Conservation (phyloP, 2,329 filamentous ascomycete species). For the Paecilomyces dactylethromorphus region DNA sequence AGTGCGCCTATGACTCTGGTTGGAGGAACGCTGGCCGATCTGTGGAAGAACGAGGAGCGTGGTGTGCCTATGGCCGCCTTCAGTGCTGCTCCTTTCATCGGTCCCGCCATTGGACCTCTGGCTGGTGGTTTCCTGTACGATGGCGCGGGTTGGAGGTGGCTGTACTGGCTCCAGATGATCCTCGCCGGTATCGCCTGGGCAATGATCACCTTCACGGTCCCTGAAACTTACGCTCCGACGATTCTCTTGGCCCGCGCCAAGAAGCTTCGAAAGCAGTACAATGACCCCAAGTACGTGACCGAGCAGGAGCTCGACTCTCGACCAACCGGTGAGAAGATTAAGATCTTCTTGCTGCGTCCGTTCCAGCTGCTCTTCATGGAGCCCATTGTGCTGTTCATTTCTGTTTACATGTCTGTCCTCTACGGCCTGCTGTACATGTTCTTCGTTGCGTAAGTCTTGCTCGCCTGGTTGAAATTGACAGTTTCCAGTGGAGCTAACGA, state of each 20-base stretch:
- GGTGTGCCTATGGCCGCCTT: constrained; percentile 85
- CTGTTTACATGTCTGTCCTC: constrained; percentile 77
- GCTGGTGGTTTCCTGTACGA: constrained; percentile 71
- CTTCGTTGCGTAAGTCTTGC: constrained; percentile 48
- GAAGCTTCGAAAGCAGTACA: constrained; percentile 64
- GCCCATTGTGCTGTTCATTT: constrained; percentile 77
- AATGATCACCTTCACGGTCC: constrained; percentile 79
- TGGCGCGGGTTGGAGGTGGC: constrained; percentile 68
- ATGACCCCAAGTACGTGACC: constrained; percentile 63
- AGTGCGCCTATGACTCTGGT: constrained; percentile 82
- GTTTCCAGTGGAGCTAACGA: constrained; percentile 7
- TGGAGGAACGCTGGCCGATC: constrained; percentile 72
- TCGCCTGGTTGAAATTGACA: background rate
- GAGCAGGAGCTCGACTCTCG: constrained; percentile 73
- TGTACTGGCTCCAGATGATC: constrained; percentile 84
- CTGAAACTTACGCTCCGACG: constrained; percentile 79
- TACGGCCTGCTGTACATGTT: constrained; percentile 48
- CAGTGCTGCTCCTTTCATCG: constrained; percentile 73
- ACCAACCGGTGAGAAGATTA: constrained; percentile 60
- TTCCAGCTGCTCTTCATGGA: constrained; percentile 81
- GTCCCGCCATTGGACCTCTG: constrained; percentile 70
- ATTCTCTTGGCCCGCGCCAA: constrained; percentile 65
- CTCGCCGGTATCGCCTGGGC: constrained; percentile 63
- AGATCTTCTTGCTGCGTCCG: constrained; percentile 70
- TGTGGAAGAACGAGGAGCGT: constrained; percentile 79